Base-by-base conservation (phyloP, 2,329 filamentous ascomycete genomes). In the Aspergillus transmontanensis region DNA sequence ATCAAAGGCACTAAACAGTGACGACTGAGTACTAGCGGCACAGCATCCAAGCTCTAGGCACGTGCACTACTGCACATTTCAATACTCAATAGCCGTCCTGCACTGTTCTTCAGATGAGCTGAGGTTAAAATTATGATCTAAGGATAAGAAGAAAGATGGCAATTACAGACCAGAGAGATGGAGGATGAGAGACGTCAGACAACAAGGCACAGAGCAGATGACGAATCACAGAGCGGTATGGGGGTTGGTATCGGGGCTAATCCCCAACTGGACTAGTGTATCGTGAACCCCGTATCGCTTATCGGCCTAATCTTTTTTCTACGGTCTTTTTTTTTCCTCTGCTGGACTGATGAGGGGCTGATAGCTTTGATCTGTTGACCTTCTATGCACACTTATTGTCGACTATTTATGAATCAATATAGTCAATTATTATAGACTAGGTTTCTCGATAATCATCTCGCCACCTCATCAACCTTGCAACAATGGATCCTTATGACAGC, bases 401-500 rank as follows among this genome's bases (percentile, higher is more conserved):
- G 12, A n/a, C 16, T n/a, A 6, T 10, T 36, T 4, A 51, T 50
- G 39, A 58, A 51, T 39, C 23, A 28, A 26, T 34, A 28, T 46
- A 34, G 39, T 51, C n/a, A 5, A 34, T 32, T 46, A 34, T 28
- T 32, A n/a, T 56, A 28, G 46, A 28, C 54, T 10, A 56, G 26
- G 16, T 23, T 45, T 39, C 21, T 30, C 19, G 4, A 5, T 4
- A n/a, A 32, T 32, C 34, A 32, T 59, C 12, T 34, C 16, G n/a
- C 21, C 23, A 16, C 39, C 39, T 9, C 41, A n/a, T 36, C 14
- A 39, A 14, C 32, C 14, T 4, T 28, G n/a, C 36, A 61, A 57
- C 71, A 64, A 94, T 93, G 91, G 84, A 89, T 62, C 84, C 87
- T 19, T 96, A 96, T 80, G 93, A 97, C 71, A 96, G 92, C 75